phyloP scores from a whole-genome alignment of 768 basidiomycete genomes.

The Podaxis pistillaris region DNA sequence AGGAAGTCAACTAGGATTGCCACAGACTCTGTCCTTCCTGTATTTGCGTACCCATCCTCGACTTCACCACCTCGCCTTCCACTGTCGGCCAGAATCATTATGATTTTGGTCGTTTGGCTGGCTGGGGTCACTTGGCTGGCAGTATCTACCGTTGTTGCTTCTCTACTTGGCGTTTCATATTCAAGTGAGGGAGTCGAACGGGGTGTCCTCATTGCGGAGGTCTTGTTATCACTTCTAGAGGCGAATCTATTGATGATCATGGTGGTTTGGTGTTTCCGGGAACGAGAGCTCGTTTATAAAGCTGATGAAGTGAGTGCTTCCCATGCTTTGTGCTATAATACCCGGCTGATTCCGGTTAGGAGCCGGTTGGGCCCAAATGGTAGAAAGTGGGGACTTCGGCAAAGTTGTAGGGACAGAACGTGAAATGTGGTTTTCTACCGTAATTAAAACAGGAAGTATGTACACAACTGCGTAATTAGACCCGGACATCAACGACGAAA shows the following conservation, averaged over 20 bases:
- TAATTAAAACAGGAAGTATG: neutral
- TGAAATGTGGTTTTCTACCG: neutral
- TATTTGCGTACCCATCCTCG: neutral
- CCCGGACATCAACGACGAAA: neutral
- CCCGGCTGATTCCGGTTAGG: neutral
- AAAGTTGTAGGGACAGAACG: no score
- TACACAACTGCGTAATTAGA: neutral
- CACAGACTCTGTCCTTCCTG: neutral
- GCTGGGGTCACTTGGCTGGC: conserved; percentile 1
- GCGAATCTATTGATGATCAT: neutral
- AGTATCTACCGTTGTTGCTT: conserved; percentile 1
- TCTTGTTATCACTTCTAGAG: conserved; percentile 1
- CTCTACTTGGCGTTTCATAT: neutral
- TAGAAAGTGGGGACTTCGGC: neutral
- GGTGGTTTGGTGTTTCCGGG: conserved; percentile 2
- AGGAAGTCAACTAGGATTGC: neutral
- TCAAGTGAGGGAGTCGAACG: neutral
- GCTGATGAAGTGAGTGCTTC: neutral
- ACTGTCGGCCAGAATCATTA: neutral
- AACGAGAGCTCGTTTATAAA: neutral
- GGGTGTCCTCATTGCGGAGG: neutral
- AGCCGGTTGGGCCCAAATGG: neutral
- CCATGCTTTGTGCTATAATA: neutral
- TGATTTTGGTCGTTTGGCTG: neutral
- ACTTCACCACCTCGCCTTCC: neutral